A percentile compares a stretch with the other conserved stretches of the same genome.
Conservation (phyloP, 169 alveolate species). For the Pseudocohnilembus persalinus region DNA sequence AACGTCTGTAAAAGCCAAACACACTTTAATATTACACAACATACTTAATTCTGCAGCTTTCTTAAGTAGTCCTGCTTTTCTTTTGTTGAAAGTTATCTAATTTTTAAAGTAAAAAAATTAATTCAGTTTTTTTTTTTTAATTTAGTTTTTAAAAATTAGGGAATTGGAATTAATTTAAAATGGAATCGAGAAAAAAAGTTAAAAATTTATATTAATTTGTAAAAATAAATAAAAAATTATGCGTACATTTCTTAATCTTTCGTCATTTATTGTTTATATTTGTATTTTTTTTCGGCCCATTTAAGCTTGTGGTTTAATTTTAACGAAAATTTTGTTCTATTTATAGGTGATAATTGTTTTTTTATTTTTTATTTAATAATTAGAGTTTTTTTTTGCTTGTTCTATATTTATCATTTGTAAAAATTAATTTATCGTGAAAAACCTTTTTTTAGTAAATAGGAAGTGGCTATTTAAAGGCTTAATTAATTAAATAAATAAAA, state of each 20-base stretch:
- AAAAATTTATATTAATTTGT: constrained; percentile 1
- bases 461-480: too few species aligned
- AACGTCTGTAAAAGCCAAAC: constrained; percentile 42
- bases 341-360: too few species aligned
- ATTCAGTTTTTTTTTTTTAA: neutral
- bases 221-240: constrained; percentile 1
- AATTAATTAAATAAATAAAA: too few species aligned
- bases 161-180: neutral
- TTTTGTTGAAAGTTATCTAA: constrained; percentile 67
- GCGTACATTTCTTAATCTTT: constrained; percentile 45
- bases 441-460: too few species aligned
- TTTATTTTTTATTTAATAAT: too few species aligned
- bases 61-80: constrained; percentile 75
- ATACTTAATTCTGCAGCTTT: constrained; percentile 73
- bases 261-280: constrained; percentile 19
- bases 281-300: constrained; percentile 33
- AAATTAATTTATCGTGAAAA: too few species aligned
- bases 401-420: too few species aligned
- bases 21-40: constrained; percentile 65
- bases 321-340: too few species aligned
- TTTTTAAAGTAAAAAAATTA: neutral
- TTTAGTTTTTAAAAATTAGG: neutral
- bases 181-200: too few species aligned
- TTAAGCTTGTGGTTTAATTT: neutral
- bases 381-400: too few species aligned